Percentiles rank a stretch among this genome's conserved stretches.
These are phyloP conservation scores for Colletotrichum cordylinicola DNA, from an alignment of 2,329 filamentous ascomycete genomes.

Conservation along the genomic window DNA sequence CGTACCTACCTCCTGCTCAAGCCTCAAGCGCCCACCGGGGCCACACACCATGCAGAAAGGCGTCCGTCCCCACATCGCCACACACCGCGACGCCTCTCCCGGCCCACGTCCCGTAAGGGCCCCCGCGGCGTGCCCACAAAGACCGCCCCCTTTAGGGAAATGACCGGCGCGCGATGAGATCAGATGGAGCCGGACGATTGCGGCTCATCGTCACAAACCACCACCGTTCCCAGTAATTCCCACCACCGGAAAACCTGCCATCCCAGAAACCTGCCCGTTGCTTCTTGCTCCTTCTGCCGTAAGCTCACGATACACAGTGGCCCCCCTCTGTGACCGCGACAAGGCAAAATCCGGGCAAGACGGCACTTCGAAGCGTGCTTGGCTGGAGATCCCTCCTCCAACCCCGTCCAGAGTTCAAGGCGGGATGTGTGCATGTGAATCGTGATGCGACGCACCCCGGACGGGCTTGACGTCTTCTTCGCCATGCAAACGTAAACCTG, in stretches of 20 bases:
- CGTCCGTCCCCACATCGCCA: neutral
- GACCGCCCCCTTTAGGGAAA: neutral
- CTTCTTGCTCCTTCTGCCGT: neutral
- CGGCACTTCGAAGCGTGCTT: slow-evolving; percentile 8
- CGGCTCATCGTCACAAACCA: neutral
- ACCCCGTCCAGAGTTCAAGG: neutral
- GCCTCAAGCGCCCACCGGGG: neutral
- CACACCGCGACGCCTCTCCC: neutral
- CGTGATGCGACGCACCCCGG: neutral
- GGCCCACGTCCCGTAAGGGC: neutral
- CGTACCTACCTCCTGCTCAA: neutral
- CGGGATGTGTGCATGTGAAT: neutral
- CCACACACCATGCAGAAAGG: neutral
- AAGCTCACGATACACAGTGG: neutral
- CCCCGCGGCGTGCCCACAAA: neutral
- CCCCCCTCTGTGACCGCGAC: neutral
- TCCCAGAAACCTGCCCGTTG: neutral
- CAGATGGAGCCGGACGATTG: neutral
- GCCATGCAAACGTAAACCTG: neutral
- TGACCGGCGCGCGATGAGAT: slow-evolving; percentile 14
- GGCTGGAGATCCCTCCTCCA: neutral
- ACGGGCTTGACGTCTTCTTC: neutral
- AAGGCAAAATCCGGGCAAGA: neutral
- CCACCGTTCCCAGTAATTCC: neutral
- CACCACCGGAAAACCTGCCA: neutral